Evolutionary conservation across 805 yeast species (phyloP).

Genomic region (Zygosaccharomyces bailii): DNA sequence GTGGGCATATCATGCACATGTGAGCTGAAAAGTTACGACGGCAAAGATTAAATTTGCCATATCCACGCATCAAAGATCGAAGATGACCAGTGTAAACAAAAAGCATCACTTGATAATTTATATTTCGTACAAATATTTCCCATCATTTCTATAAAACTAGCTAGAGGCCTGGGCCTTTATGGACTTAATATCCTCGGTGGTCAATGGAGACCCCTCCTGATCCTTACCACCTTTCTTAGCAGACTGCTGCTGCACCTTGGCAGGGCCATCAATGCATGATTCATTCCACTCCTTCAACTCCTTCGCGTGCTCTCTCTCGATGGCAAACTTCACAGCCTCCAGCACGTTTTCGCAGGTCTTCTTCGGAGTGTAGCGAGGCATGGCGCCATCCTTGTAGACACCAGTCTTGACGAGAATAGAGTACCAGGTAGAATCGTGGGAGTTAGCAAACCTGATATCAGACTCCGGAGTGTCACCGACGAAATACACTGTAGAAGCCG

Average conservation of each 20-base stretch:
- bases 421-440: conserved; percentile 81
- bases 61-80: no score
- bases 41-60: no score
- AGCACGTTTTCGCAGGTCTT: conserved; percentile 68
- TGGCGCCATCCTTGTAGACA: conserved; percentile 76
- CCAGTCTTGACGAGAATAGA: conserved; percentile 85
- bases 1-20: no score
- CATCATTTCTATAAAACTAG: not conserved
- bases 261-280: conserved; percentile 21
- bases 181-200: not conserved
- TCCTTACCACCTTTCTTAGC: conserved; percentile 43
- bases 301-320: conserved; percentile 71
- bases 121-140: not conserved
- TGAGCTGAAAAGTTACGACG: no score
- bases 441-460: conserved; percentile 77
- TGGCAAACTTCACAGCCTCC: conserved; percentile 79
- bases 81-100: no score
- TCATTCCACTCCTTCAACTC: conserved; percentile 73
- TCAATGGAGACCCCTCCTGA: not conserved
- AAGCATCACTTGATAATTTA: no score
- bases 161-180: not conserved
- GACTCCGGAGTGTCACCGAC: conserved; percentile 91
- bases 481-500: conserved; percentile 81
- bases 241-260: conserved; percentile 49
- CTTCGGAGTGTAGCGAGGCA: conserved; percentile 76